Conservation (phyloP, 1,284 basidiomycete species). For the Ceraceosorus bombacis region DNA sequence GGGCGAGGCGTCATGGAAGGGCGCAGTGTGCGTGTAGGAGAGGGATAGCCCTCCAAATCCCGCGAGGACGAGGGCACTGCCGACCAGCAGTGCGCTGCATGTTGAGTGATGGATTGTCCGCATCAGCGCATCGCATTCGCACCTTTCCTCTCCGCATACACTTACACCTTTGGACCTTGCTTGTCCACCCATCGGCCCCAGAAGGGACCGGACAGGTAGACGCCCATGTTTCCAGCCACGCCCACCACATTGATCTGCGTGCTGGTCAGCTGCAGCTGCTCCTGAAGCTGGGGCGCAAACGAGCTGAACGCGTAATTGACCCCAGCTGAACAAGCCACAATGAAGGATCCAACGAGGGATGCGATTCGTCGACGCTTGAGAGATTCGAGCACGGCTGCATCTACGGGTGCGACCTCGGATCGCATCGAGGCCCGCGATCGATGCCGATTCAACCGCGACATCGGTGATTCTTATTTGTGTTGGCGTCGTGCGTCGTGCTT, state of each 20-base stretch:
- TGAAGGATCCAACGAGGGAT: conserved; percentile 38
- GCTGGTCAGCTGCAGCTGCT: conserved; percentile 41
- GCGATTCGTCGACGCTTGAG: too few relatives aligned
- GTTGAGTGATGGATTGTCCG: neutral
- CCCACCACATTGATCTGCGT: conserved; percentile 49
- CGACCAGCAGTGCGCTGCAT: conserved; percentile 24
- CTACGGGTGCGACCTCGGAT: too few relatives aligned
- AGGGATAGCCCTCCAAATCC: conserved; percentile 33
- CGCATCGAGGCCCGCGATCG: too few relatives aligned
- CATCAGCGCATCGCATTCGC: conserved; percentile 9
- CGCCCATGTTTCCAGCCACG: conserved; percentile 49
- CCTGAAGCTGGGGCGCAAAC: conserved; percentile 49
- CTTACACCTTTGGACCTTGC: conserved; percentile 29
- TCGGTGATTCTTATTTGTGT: too few relatives aligned
- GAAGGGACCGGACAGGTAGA: conserved; percentile 42
- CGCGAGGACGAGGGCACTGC: conserved; percentile 27
- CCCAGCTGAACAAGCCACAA: conserved; percentile 45
- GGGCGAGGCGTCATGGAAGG: conserved; percentile 13
- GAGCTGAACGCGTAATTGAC: conserved; percentile 47
- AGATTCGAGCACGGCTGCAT: too few relatives aligned
- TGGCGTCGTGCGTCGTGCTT: too few relatives aligned
- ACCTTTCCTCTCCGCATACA: conserved; percentile 10
- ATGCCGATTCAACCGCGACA: too few relatives aligned
- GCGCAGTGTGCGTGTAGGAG: conserved; percentile 11
- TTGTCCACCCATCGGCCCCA: conserved; percentile 43